Percentiles rank a stretch among this genome's conserved stretches.
These are phyloP conservation scores for Borealophlyctis nickersoniae DNA, from an alignment of 192 early-diverging fungal genomes.

Conservation along the genomic window DNA sequence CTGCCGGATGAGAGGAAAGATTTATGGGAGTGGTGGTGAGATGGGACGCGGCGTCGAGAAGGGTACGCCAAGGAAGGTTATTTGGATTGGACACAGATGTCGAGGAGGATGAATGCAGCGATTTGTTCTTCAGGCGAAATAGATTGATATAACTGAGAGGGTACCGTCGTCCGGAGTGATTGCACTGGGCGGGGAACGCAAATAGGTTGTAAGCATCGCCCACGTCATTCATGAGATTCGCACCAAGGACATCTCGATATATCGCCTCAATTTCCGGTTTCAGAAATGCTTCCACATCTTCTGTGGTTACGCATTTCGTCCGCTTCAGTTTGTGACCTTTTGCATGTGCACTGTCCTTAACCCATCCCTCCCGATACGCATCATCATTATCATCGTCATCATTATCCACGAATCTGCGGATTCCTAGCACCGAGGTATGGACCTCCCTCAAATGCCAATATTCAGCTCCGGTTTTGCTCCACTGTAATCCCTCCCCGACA, in stretches of 20 bases:
- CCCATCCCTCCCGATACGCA: conserved; percentile 25
- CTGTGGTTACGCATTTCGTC: neutral
- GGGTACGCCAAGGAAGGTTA: conserved; percentile 37
- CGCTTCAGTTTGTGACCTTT: neutral
- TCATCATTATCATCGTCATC: neutral
- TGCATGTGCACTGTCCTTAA: conserved; percentile 4
- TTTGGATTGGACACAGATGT: neutral
- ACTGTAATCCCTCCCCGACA: conserved; percentile 68
- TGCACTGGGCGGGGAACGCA: conserved; percentile 82
- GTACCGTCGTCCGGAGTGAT: conserved; percentile 73
- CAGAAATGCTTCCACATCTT: conserved; percentile 7
- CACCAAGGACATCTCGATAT: neutral
- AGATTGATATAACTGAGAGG: conserved; percentile 56
- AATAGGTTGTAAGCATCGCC: conserved; percentile 49
- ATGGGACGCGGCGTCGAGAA: conserved; percentile 76
- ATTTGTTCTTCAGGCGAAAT: conserved; percentile 27
- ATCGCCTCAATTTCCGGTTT: neutral
- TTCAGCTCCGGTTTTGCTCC: conserved; percentile 25
- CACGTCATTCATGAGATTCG: neutral
- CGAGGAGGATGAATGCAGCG: conserved; percentile 19
- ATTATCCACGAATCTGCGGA: conserved; percentile 52
- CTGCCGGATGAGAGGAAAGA: conserved; percentile 45
- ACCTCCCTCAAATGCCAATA: conserved; percentile 63
- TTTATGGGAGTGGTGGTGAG: conserved; percentile 60
- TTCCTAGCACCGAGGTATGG: conserved; percentile 76